Evolutionary conservation across 2,329 filamentous ascomycete genomes (phyloP).

Genomic region (Hypoxylon sp.): DNA sequence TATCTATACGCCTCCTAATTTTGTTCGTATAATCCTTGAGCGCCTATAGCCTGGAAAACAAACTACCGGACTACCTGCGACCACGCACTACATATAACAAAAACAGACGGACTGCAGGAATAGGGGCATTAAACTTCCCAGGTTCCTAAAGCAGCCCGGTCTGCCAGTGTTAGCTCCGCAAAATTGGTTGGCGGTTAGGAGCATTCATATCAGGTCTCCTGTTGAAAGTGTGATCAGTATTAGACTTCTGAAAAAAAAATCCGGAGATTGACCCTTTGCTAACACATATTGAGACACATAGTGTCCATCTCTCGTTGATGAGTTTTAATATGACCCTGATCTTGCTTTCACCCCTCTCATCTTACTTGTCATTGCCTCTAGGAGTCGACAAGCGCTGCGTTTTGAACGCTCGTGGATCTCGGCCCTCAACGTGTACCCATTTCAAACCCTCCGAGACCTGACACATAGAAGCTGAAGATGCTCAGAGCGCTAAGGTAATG

Average conservation of each 20-base stretch:
- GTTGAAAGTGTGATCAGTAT: background rate
- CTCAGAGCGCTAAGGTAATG: background rate
- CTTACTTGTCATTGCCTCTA: background rate
- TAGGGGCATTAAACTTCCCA: background rate
- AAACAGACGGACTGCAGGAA: background rate
- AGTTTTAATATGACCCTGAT: background rate
- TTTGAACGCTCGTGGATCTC: background rate
- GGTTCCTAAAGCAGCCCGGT: background rate
- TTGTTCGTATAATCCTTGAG: background rate
- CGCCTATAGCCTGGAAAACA: background rate
- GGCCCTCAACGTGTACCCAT: background rate
- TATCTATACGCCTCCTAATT: constrained; percentile 4
- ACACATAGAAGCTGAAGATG: background rate
- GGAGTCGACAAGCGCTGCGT: background rate
- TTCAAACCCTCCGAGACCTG: background rate
- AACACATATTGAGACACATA: background rate
- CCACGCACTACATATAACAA: background rate
- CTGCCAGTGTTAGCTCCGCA: background rate
- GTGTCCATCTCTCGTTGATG: background rate
- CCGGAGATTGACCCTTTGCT: background rate
- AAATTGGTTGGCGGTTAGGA: background rate
- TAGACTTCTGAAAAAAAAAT: background rate
- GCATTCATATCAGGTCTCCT: background rate
- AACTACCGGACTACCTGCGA: background rate
- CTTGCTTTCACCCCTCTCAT: background rate